A percentile compares a stretch with the other conserved stretches of the same genome.
Conservation (phyloP, 768 basidiomycete species). For the Hygrophoropsis aurantiaca region DNA sequence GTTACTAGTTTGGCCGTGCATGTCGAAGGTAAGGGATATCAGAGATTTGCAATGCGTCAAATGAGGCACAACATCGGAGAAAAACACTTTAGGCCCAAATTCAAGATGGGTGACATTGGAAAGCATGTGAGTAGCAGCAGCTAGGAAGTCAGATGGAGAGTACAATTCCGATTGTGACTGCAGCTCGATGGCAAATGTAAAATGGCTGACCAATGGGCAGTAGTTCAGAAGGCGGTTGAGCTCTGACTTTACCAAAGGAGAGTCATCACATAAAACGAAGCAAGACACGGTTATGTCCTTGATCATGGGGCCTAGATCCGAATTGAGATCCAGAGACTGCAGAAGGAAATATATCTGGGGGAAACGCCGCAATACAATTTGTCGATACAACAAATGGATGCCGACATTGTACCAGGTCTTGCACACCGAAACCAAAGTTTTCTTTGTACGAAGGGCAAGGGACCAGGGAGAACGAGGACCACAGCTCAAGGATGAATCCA, state of each 20-base stretch:
- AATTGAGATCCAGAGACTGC: conserved; percentile 13
- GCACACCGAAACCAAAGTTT: conserved; percentile 22
- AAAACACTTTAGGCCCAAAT: no score
- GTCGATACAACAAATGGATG: conserved; percentile 24
- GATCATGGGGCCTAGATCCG: conserved; percentile 8
- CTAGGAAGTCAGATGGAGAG: no score
- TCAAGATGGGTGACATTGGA: no score
- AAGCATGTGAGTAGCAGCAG: no score
- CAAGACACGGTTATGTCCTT: conserved; percentile 12
- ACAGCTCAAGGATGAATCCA: conserved; percentile 12
- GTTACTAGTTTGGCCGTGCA: no score
- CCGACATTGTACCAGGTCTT: conserved; percentile 23
- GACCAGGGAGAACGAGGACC: conserved; percentile 23
- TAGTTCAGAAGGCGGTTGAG: neutral
- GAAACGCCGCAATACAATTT: conserved; percentile 21
- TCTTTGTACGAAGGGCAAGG: conserved; percentile 18
- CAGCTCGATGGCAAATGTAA: conserved; percentile 1
- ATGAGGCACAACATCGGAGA: no score
- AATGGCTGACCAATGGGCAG: neutral
- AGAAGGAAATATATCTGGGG: conserved; percentile 21
- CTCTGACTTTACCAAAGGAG: neutral
- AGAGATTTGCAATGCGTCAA: no score
- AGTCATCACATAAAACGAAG: conserved; percentile 1
- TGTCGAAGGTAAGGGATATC: no score
- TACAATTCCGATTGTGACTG: neutral